These are phyloP conservation scores for Xylariaceae sp. DNA, from an alignment of 2,329 filamentous ascomycete genomes.

Conservation along the genomic window DNA sequence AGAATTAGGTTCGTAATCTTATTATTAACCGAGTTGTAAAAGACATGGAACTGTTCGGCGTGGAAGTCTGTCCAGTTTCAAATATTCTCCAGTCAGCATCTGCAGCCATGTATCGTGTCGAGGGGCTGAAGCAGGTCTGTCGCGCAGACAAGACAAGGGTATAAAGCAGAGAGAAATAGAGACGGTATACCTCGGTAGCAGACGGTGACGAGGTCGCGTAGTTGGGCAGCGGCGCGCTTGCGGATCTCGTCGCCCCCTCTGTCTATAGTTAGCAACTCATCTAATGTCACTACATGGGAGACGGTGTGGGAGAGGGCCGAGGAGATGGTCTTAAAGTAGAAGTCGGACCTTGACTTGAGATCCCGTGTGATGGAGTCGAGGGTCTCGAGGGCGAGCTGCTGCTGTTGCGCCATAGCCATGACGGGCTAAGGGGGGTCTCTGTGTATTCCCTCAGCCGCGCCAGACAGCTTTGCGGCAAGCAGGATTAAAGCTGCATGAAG, in stretches of 20 bases:
- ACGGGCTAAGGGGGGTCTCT: conserved; percentile 16
- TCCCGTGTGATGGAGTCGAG: conserved; percentile 53
- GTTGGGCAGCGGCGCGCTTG: conserved; percentile 49
- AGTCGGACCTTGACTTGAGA: conserved; percentile 49
- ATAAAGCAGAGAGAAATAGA: background rate
- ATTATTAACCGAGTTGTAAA: conserved; percentile 55
- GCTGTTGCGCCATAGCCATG: conserved; percentile 43
- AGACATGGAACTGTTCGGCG: conserved; percentile 67
- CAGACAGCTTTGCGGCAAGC: conserved; percentile 28
- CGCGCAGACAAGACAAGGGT: background rate
- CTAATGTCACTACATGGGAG: background rate
- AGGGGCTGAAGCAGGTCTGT: background rate
- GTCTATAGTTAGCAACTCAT: background rate
- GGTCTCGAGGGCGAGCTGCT: conserved; percentile 52
- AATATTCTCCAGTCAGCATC: background rate
- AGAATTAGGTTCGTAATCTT: conserved; percentile 66
- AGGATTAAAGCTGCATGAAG: conserved; percentile 23
- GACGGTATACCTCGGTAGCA: conserved; percentile 50
- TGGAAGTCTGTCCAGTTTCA: conserved; percentile 58
- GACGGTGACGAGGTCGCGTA: conserved; percentile 51
- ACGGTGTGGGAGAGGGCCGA: background rate
- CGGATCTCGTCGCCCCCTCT: conserved; percentile 47
- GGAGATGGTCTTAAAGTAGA: background rate
- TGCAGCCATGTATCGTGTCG: conserved; percentile 9
- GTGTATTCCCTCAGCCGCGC: conserved; percentile 23